Percentiles rank a stretch among this genome's conserved stretches.
Evolutionary conservation across 352 stramenopile genomes (phyloP).

Genomic region (Globisporangium viniferum): DNA sequence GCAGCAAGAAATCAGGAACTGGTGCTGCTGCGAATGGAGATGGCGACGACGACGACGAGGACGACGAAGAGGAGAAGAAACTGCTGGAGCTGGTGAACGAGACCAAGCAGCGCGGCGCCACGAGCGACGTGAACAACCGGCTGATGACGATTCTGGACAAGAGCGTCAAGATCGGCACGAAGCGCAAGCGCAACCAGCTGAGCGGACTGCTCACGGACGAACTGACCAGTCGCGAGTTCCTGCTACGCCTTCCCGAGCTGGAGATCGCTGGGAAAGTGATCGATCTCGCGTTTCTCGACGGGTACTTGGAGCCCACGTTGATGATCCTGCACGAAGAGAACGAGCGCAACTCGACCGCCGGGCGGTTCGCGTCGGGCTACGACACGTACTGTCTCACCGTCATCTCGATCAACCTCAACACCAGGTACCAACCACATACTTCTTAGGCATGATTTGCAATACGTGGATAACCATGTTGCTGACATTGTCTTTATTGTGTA

Average conservation of each 20-base stretch:
- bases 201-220: conserved; percentile 68
- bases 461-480: not conserved
- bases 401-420: conserved; percentile 87
- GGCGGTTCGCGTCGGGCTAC: conserved; percentile 63
- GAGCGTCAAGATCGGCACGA: conserved; percentile 76
- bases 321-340: conserved; percentile 88
- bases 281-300: conserved; percentile 79
- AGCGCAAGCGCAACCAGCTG: conserved; percentile 69
- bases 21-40: conserved; percentile 6
- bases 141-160: conserved; percentile 69
- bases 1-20: not conserved
- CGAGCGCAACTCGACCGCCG: conserved; percentile 64
- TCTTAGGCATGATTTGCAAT: not conserved
- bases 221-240: conserved; percentile 69
- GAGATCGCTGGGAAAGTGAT: conserved; percentile 78
- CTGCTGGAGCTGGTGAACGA: conserved; percentile 74
- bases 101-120: conserved; percentile 53
- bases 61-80: conserved; percentile 80
- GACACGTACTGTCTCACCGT: conserved; percentile 85
- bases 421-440: conserved; percentile 28
- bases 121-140: conserved; percentile 61
- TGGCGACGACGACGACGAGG: conserved; percentile 61
- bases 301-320: conserved; percentile 82
- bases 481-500: not conserved
- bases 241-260: conserved; percentile 67